Conservation (phyloP, 2,329 filamentous ascomycete genomes). For the Cordyceps militaris region DNA sequence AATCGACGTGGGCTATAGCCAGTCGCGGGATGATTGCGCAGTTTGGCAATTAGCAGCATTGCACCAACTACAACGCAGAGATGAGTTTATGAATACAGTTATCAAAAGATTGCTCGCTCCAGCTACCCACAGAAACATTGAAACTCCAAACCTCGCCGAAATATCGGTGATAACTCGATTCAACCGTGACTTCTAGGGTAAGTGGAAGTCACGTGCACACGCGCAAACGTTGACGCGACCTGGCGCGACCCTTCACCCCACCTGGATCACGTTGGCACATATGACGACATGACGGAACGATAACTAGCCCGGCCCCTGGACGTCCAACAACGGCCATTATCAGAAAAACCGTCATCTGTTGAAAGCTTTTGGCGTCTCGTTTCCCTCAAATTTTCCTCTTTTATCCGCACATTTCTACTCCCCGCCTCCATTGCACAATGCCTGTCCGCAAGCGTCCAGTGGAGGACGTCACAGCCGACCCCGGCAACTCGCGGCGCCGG, state of each 20-base stretch:
- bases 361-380: background rate
- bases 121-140: background rate
- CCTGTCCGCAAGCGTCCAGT: slow-evolving; percentile 33
- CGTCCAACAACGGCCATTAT: background rate
- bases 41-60: too few species aligned
- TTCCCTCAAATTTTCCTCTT: background rate
- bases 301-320: background rate
- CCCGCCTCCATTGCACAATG: slow-evolving; percentile 23
- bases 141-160: background rate
- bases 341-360: background rate
- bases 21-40: too few species aligned
- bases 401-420: background rate
- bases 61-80: too few species aligned
- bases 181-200: background rate
- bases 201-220: background rate
- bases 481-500: slow-evolving; percentile 31
- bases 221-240: background rate
- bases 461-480: slow-evolving; percentile 17
- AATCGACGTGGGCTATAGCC: too few species aligned
- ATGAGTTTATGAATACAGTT: too few species aligned
- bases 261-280: background rate
- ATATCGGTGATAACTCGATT: background rate
- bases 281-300: background rate
- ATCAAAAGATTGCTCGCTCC: too few species aligned
- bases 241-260: background rate